phyloP scores from a whole-genome alignment of 2,329 filamentous ascomycete genomes.

The Colletotrichum phormii region DNA sequence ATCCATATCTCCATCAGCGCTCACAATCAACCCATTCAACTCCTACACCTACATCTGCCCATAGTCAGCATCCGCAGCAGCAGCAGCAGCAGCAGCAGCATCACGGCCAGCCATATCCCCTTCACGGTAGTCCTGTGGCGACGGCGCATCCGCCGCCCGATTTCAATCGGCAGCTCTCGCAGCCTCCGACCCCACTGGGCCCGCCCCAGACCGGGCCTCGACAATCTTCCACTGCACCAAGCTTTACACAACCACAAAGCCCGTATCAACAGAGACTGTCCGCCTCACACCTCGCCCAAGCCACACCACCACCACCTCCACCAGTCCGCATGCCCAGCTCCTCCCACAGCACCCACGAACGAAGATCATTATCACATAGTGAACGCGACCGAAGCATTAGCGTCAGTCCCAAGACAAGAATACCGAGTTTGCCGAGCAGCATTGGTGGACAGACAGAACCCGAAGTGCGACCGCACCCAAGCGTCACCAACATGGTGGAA shows the following conservation, averaged over 20 bases:
- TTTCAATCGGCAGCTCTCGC: conserved; percentile 62
- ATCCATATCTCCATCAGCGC: conserved; percentile 55
- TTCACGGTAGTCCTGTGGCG: conserved; percentile 64
- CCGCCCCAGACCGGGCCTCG: conserved; percentile 58
- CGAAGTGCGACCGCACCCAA: conserved; percentile 33
- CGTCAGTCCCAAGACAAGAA: conserved; percentile 81
- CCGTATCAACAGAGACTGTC: conserved; percentile 68
- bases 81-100: conserved; percentile 51
- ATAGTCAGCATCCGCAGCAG: conserved; percentile 69
- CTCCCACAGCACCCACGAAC: conserved; percentile 59
- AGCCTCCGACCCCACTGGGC: conserved; percentile 65
- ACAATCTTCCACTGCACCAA: conserved; percentile 53
- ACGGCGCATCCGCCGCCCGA: conserved; percentile 57
- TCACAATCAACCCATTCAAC: conserved; percentile 70
- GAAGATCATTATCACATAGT: conserved; percentile 64
- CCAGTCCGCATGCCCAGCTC: conserved; percentile 51
- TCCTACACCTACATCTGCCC: conserved; percentile 71
- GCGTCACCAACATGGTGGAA: conserved; percentile 42
- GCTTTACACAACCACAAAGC: conserved; percentile 65
- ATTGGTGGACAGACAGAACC: conserved; percentile 44
- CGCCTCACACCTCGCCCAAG: conserved; percentile 41
- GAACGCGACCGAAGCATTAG: conserved; percentile 79
- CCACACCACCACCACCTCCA: conserved; percentile 47
- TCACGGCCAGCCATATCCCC: conserved; percentile 59
- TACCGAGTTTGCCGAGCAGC: conserved; percentile 63